phyloP scores from a whole-genome alignment of 2,329 filamentous ascomycete species.

The Fusarium nygamai region DNA sequence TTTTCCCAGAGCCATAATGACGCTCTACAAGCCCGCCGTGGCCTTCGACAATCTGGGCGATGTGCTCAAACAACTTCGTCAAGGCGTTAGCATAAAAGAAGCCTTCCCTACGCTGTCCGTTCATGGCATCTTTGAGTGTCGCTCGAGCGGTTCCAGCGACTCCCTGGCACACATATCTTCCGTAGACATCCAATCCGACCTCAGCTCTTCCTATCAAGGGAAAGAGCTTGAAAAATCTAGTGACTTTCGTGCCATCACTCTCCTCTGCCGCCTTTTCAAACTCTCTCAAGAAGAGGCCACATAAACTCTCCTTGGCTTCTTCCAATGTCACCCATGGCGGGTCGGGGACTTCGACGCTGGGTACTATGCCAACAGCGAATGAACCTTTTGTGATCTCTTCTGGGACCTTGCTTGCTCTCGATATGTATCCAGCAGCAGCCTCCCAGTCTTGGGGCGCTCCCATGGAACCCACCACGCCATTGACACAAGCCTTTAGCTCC shows the following conservation, averaged over 20 bases:
- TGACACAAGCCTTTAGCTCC: conserved; percentile 95
- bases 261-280: conserved; percentile 92
- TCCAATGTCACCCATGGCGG: conserved; percentile 87
- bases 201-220: conserved; percentile 90
- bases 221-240: conserved; percentile 97
- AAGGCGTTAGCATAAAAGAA: conserved; percentile 93
- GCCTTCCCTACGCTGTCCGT: conserved; percentile 69
- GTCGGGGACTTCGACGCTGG: conserved; percentile 94
- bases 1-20: conserved; percentile 92
- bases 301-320: conserved; percentile 87
- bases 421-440: conserved; percentile 89
- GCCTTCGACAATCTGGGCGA: conserved; percentile 93
- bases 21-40: conserved; percentile 91
- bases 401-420: conserved; percentile 83
- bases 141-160: conserved; percentile 85
- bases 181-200: conserved; percentile 93
- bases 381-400: conserved; percentile 81
- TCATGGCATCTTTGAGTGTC: conserved; percentile 77
- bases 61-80: conserved; percentile 95
- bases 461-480: conserved; percentile 96
- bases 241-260: conserved; percentile 88
- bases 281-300: conserved; percentile 89
- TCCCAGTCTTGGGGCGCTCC: conserved; percentile 99
- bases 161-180: conserved; percentile 93
- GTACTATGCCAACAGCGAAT: conserved; percentile 92